Evolutionary conservation across 2,329 filamentous ascomycete genomes (phyloP).

Genomic region (Sordariomycetes sp.): DNA sequence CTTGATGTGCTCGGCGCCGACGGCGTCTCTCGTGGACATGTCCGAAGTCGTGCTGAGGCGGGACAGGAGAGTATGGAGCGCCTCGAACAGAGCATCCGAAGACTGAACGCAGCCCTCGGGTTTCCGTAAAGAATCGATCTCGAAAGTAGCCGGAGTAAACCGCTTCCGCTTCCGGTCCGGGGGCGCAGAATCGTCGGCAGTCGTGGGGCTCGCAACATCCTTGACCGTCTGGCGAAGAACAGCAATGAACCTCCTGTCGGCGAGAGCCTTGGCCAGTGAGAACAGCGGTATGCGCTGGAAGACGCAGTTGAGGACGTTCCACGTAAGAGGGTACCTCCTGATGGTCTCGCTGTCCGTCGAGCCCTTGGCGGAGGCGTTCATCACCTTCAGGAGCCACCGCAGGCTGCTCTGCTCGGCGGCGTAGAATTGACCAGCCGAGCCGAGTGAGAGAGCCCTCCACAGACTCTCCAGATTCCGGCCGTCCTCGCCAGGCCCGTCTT

Average conservation of each 20-base stretch:
- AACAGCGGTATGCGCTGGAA: constrained; percentile 57
- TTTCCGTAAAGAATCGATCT: constrained; percentile 27
- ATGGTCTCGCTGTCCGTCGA: constrained; percentile 36
- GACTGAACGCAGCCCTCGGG: constrained; percentile 30
- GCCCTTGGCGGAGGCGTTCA: constrained; percentile 31
- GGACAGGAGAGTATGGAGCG: constrained; percentile 33
- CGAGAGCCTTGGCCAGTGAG: constrained; percentile 59
- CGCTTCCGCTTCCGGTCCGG: constrained; percentile 32
- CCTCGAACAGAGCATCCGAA: constrained; percentile 34
- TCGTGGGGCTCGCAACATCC: constrained; percentile 33
- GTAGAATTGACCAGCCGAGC: constrained; percentile 30
- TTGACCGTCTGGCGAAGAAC: constrained; percentile 57
- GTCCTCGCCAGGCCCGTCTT: constrained; percentile 31
- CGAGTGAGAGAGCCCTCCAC: constrained; percentile 35
- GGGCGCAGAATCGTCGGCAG: constrained; percentile 9
- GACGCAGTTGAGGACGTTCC: constrained; percentile 51
- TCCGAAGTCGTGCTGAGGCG: constrained; percentile 26
- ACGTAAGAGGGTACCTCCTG: constrained; percentile 44
- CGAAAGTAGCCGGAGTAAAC: constrained; percentile 20
- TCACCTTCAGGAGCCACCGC: constrained; percentile 53
- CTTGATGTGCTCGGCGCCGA: constrained; percentile 47
- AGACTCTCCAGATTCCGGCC: constrained; percentile 35
- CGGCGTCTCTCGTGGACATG: constrained; percentile 29
- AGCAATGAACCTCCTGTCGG: constrained; percentile 55
- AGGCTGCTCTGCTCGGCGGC: constrained; percentile 47